Base-by-base conservation (phyloP, 2,329 filamentous ascomycete genomes). In the Ophiocordyceps camponoti-saundersi region DNA sequence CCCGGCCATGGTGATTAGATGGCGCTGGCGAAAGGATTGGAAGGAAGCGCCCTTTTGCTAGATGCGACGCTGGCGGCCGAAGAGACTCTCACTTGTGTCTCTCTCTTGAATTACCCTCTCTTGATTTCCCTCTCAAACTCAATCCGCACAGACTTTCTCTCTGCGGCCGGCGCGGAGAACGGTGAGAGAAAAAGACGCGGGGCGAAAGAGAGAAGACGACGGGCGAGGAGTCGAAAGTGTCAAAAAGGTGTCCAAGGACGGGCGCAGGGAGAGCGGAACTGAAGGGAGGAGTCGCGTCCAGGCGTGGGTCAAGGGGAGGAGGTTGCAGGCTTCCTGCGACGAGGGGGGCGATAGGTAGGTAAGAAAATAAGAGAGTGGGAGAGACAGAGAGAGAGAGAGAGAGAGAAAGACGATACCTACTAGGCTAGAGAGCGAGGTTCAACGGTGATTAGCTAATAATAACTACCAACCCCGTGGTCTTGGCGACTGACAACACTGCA, bases 1-100 rank as follows among this genome's bases (percentile, higher is more conserved):
- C 53, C 67, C 68, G 50, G 73, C 58, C 73, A 77, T 77, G 54
- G 57, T 64, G 60, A 50, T 41, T 21, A 44, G 42, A 11, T 39
- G 32, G 40, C 22, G 43, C 32, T 30, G 34, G 46, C 48, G 44
- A 26, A n/a, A 30, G n/a, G 8, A 45, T 10, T n/a, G 44, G 30
- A 21, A 12, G 2, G 16, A 16, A 15, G 21, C 26, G 16, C 16
- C 26, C n/a, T 15, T n/a, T 15, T 23, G 5, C 15, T 18, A 12
- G 2, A 8, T 32, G 26, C 26, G 26, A n/a, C 20, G 20, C 23
- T 26, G 26, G 30, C 23, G 13, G 26, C 42, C 26, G 26, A 26
- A 13, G 23, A 12, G 10, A 20, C 26, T 7, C 23, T 30, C n/a
- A 10, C 21, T 11, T n/a, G n/a, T 40, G 42, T 47, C 18, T 29